Conservation (phyloP, 2,329 filamentous ascomycete species). For the Pyrenophora tritici-repentis region DNA sequence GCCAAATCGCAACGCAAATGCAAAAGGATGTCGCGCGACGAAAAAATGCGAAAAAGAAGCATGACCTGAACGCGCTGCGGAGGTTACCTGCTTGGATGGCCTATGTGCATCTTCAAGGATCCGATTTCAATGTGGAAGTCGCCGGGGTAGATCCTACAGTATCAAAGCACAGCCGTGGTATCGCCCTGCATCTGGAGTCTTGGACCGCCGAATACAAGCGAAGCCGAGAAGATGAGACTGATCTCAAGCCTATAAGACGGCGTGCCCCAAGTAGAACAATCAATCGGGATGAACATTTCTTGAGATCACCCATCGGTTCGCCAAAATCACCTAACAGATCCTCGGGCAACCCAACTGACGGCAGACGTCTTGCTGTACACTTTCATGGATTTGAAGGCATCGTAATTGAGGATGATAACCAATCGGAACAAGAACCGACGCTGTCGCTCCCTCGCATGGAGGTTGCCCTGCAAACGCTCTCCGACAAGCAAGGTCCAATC, state of each 20-base stretch:
- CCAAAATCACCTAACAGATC: slow-evolving; percentile 59
- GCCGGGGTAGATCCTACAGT: slow-evolving; percentile 86
- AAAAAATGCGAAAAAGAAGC: slow-evolving; percentile 48
- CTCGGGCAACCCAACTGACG: slow-evolving; percentile 64
- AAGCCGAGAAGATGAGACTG: slow-evolving; percentile 70
- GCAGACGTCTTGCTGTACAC: slow-evolving; percentile 79
- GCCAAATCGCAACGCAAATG: slow-evolving; percentile 86
- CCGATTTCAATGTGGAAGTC: slow-evolving; percentile 87
- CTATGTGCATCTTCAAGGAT: slow-evolving; percentile 81
- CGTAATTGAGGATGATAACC: slow-evolving; percentile 84
- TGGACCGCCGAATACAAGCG: slow-evolving; percentile 90
- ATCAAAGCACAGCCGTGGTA: slow-evolving; percentile 78
- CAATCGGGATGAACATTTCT: slow-evolving; percentile 65
- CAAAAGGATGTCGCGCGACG: slow-evolving; percentile 54
- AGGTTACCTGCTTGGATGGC: slow-evolving; percentile 82
- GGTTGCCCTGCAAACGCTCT: slow-evolving; percentile 80
- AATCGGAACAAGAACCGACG: slow-evolving; percentile 84
- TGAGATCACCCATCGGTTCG: slow-evolving; percentile 57
- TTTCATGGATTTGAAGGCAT: slow-evolving; percentile 85
- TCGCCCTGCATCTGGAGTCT: slow-evolving; percentile 83
- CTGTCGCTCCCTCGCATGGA: slow-evolving; percentile 86
- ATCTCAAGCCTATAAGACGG: slow-evolving; percentile 64
- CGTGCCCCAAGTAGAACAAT: slow-evolving; percentile 70
- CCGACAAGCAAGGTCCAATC: slow-evolving; percentile 83
- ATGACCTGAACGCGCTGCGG: slow-evolving; percentile 67